Base-by-base conservation (phyloP, 2,329 filamentous ascomycete genomes). In the Penicillium sp. region DNA sequence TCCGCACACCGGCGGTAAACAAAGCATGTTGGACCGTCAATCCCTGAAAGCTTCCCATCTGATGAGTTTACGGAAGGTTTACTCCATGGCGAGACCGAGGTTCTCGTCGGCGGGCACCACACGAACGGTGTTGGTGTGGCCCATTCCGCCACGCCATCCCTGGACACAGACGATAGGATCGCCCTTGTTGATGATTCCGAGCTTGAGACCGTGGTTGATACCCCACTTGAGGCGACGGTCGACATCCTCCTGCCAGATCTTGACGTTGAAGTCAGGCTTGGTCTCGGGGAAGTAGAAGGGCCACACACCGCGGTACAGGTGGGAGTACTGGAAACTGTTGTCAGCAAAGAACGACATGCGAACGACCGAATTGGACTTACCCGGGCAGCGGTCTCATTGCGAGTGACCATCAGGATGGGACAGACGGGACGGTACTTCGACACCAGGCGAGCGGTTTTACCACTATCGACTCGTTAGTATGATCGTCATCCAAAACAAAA, bases 381-480 rank as follows among this genome's bases (percentile, higher is more conserved):
- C 60, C 93, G 81, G 53, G 89, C 86, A 45, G 93, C 88, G 58
- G 80, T 82, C 43, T 82, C 75, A 70, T 86, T 95, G 64, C 93
- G 85, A 58, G 91, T 95, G 57, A 98, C 87, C 91, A 97, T 97
- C 79, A 98, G 91, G 76, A 98, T 96, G 63, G 93, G 93, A 82
- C 91, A 97, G 57, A 97, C 90, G 45, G 93, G 93, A 67, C 93
- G 87, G 78, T 96, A 98, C 79, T 98, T 98, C 77, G 91, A 95
- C 60, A 97, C 79, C 56, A 97, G 84, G 65, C 93, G 89, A 53
- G 93, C 93, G 59, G 91, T 96, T 66, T 88, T 87, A 68, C 93
- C 93, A 60, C 90, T 83, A 57, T 31, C 50, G 43, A 42, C 17
- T 43, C 37, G 54, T 63, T 52, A 62, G 61, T 63, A 58, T 53